These are phyloP conservation scores for Colletotrichum sp. DNA, from an alignment of 2,329 filamentous ascomycete species.

Conservation along the genomic window DNA sequence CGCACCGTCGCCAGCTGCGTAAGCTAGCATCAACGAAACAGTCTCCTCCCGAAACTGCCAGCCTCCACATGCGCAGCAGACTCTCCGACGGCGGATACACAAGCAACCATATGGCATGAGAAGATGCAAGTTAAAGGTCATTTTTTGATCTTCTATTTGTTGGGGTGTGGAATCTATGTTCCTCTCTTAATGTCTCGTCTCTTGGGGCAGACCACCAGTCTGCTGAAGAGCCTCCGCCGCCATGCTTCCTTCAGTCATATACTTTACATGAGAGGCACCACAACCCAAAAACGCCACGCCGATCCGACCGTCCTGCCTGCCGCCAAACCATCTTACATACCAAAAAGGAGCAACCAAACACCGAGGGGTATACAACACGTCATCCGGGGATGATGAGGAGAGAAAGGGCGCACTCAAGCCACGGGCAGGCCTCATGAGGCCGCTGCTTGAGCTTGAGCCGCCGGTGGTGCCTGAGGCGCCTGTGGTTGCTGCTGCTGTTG, in stretches of 20 bases:
- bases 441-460: constrained; percentile 7
- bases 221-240: neutral
- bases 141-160: constrained; percentile 14
- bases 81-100: neutral
- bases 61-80: neutral
- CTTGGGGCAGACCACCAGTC: neutral
- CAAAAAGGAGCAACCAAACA: constrained; percentile 19
- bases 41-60: neutral
- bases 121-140: neutral
- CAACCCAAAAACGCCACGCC: constrained; percentile 18
- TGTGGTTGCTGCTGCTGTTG: constrained; percentile 27
- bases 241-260: constrained; percentile 8
- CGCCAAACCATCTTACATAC: constrained; percentile 7
- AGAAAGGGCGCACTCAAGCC: neutral
- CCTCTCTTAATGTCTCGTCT: neutral
- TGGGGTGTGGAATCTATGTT: constrained; percentile 3
- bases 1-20: neutral
- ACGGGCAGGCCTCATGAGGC: neutral
- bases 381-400: constrained; percentile 13
- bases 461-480: neutral
- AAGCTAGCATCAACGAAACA: neutral
- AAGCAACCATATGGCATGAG: neutral
- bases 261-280: constrained; percentile 15
- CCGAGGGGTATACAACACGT: constrained; percentile 21
- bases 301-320: constrained; percentile 14